phyloP scores from a whole-genome alignment of 1,139 yeast genomes.

The Debaryomycetaceae sp. region DNA sequence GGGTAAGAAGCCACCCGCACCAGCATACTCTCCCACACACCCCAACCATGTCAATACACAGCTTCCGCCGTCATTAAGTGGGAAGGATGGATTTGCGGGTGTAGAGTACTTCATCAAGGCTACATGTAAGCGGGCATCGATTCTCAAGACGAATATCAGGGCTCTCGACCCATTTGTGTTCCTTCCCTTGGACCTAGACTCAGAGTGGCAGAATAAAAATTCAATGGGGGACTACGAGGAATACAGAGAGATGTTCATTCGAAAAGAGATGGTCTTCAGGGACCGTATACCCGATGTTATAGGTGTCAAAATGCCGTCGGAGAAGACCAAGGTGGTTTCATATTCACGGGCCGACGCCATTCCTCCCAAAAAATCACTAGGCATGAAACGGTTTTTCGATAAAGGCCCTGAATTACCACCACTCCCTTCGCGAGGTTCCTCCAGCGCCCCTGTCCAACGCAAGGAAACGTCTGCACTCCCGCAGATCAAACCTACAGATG shows the following conservation, averaged over 20 bases:
- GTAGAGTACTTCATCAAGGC: constrained; percentile 56
- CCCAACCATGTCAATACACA: constrained; percentile 39
- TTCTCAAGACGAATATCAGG: constrained; percentile 50
- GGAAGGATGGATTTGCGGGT: constrained; percentile 43
- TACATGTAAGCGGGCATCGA: constrained; percentile 54
- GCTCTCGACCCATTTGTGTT: constrained; percentile 50
- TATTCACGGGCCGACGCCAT: neutral
- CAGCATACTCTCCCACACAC: constrained; percentile 8
- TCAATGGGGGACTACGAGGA: constrained; percentile 23
- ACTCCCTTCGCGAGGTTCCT: constrained; percentile 5
- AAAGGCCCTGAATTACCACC: constrained; percentile 11
- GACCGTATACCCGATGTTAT: constrained; percentile 44
- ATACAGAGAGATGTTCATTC: constrained; percentile 36
- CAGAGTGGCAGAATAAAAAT: constrained; percentile 21
- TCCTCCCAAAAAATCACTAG: constrained; percentile 6
- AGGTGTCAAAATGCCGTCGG: constrained; percentile 31
- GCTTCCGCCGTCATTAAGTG: constrained; percentile 58
- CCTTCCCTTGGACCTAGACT: constrained; percentile 48
- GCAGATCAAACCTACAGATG: constrained; percentile 33
- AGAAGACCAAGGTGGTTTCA: constrained; percentile 4
- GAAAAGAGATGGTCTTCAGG: constrained; percentile 37
- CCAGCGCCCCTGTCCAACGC: constrained; percentile 8
- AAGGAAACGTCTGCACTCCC: constrained; percentile 12
- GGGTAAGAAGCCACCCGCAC: constrained; percentile 2
- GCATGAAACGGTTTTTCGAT: constrained; percentile 21